phyloP scores from a whole-genome alignment of 768 basidiomycete genomes.

The Leccinum ochraceum region DNA sequence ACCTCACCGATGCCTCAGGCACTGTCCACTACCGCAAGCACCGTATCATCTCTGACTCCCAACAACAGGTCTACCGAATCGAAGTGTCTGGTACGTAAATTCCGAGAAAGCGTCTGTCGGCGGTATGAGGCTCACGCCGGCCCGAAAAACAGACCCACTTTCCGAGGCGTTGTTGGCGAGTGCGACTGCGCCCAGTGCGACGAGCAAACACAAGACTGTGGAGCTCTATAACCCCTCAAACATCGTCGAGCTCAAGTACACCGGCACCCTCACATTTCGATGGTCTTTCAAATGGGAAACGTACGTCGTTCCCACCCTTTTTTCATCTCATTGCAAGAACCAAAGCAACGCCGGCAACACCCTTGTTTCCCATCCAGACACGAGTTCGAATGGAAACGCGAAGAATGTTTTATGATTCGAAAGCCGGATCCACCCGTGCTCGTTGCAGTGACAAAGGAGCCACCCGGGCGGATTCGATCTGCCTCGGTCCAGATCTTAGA shows the following conservation, averaged over 20 bases:
- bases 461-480: conserved; percentile 63
- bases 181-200: conserved; percentile 60
- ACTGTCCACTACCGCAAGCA: conserved; percentile 73
- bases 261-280: conserved; percentile 69
- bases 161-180: conserved; percentile 72
- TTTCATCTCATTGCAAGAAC: not conserved
- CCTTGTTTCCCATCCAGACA: conserved; percentile 46
- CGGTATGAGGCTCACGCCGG: not conserved
- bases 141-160: conserved; percentile 58
- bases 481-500: conserved; percentile 75
- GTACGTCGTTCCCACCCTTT: conserved; percentile 43
- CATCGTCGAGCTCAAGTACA: conserved; percentile 69
- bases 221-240: conserved; percentile 75
- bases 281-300: conserved; percentile 86
- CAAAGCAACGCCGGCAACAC: conserved; percentile 47
- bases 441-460: conserved; percentile 79
- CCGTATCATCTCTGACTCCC: conserved; percentile 43
- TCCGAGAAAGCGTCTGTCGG: not conserved
- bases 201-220: conserved; percentile 72
- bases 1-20: conserved; percentile 68
- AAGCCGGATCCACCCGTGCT: conserved; percentile 89
- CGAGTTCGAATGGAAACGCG: conserved; percentile 84
- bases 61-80: conserved; percentile 51
- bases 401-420: conserved; percentile 79
- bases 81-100: conserved; percentile 62